These are phyloP conservation scores for Omphalotus olearius DNA, from an alignment of 1,284 basidiomycete genomes.

Conservation along the genomic window DNA sequence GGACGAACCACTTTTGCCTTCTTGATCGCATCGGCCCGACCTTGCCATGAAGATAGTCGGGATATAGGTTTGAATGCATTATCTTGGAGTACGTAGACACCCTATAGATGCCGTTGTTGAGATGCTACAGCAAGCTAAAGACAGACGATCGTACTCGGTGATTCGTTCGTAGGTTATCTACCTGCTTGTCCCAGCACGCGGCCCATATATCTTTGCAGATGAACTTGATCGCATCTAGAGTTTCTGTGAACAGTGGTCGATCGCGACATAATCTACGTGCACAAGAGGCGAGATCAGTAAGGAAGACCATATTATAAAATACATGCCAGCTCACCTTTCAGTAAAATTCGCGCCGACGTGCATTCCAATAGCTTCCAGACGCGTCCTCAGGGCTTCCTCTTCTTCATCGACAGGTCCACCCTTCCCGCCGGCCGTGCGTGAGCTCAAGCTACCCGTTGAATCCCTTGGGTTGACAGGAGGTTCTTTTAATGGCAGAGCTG, in stretches of 20 bases:
- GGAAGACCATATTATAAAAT: background rate
- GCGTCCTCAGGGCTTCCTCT: slow-evolving; percentile 64
- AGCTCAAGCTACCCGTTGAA: slow-evolving; percentile 43
- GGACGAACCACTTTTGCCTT: slow-evolving; percentile 64
- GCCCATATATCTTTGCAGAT: slow-evolving; percentile 95
- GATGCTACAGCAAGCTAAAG: background rate
- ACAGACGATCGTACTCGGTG: slow-evolving; percentile 59
- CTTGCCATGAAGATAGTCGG: slow-evolving; percentile 75
- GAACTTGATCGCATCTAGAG: slow-evolving; percentile 91
- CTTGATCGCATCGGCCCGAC: slow-evolving; percentile 69
- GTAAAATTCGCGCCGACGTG: slow-evolving; percentile 86
- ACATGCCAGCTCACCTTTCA: slow-evolving; percentile 59
- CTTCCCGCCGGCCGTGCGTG: slow-evolving; percentile 28
- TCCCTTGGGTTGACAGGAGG: slow-evolving; percentile 45
- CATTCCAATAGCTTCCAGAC: slow-evolving; percentile 80
- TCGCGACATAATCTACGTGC: slow-evolving; percentile 68
- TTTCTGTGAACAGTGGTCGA: slow-evolving; percentile 72
- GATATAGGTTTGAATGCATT: slow-evolving; percentile 84
- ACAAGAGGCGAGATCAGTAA: slow-evolving; percentile 4
- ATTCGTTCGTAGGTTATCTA: slow-evolving; percentile 93
- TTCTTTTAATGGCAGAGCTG: slow-evolving; percentile 33
- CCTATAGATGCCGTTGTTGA: slow-evolving; percentile 40
- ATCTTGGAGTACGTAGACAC: slow-evolving; percentile 92
- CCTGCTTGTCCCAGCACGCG: slow-evolving; percentile 87
- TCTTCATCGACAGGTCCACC: slow-evolving; percentile 52